These are phyloP conservation scores for Cyphellophora attinorum DNA, from an alignment of 2,329 filamentous ascomycete genomes.

Conservation along the genomic window DNA sequence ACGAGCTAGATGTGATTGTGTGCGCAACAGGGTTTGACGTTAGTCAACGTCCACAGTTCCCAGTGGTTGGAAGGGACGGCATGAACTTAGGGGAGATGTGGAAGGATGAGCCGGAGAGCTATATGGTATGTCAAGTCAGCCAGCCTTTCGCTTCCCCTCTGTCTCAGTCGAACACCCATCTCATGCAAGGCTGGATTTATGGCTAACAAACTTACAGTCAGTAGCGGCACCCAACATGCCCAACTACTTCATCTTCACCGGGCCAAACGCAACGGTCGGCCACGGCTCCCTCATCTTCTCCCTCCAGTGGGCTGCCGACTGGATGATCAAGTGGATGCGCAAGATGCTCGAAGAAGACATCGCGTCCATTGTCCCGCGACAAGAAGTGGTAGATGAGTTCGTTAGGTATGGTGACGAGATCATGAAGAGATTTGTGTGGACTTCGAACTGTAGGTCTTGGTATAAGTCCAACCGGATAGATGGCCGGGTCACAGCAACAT, in stretches of 20 bases:
- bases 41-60: constrained; percentile 22
- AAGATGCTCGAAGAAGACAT: constrained; percentile 26
- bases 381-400: constrained; percentile 23
- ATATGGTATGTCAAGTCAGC: constrained; percentile 11
- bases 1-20: constrained; percentile 22
- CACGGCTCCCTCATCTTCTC: constrained; percentile 21
- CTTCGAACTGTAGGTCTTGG: constrained; percentile 26
- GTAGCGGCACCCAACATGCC: constrained; percentile 20
- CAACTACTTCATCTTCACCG: constrained; percentile 26
- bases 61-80: constrained; percentile 21
- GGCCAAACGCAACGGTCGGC: constrained; percentile 21
- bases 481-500: constrained; percentile 37
- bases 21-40: constrained; percentile 29
- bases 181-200: too few relatives aligned
- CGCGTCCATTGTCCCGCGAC: constrained; percentile 20
- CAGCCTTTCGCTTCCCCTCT: too few relatives aligned
- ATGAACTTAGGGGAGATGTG: constrained; percentile 21
- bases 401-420: constrained; percentile 23
- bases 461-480: constrained; percentile 39
- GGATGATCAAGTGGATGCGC: constrained; percentile 21
- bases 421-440: constrained; percentile 20
- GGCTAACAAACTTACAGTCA: too few relatives aligned
- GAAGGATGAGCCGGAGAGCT: constrained; percentile 20
- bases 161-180: too few relatives aligned
- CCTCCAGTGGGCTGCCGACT: constrained; percentile 20